These are phyloP conservation scores for Trichoderma atroviride DNA, from an alignment of 2,329 filamentous ascomycete species.

Conservation along the genomic window DNA sequence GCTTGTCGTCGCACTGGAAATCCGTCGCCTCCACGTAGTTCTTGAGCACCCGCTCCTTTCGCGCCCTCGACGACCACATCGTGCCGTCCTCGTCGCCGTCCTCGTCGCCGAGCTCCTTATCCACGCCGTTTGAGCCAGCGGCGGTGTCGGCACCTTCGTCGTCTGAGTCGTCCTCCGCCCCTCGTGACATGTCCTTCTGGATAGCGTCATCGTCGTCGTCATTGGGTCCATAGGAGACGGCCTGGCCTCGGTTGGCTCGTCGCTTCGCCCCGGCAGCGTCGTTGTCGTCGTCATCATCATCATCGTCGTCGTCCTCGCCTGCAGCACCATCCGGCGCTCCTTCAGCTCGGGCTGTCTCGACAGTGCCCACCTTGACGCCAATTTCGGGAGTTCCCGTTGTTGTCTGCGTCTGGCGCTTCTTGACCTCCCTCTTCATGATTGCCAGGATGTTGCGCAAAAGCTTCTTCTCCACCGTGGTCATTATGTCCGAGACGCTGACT, in stretches of 20 bases:
- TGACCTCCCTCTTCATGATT: slow-evolving; percentile 76
- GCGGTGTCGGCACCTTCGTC: slow-evolving; percentile 42
- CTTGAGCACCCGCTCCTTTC: slow-evolving; percentile 66
- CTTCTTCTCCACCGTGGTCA: slow-evolving; percentile 76
- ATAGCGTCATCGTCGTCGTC: slow-evolving; percentile 88
- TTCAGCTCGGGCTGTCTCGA: slow-evolving; percentile 52
- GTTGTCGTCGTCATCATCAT: slow-evolving; percentile 76
- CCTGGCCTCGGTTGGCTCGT: slow-evolving; percentile 75
- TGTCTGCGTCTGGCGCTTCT: slow-evolving; percentile 70
- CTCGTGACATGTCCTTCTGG: slow-evolving; percentile 64
- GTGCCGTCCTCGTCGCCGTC: slow-evolving; percentile 46
- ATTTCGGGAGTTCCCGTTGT: slow-evolving; percentile 78
- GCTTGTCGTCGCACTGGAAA: slow-evolving; percentile 78
- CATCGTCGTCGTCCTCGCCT: slow-evolving; percentile 64
- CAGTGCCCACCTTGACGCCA: slow-evolving; percentile 54
- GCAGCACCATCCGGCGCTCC: slow-evolving; percentile 40
- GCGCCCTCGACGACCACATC: slow-evolving; percentile 48
- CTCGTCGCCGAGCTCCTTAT: slow-evolving; percentile 42
- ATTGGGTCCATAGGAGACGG: slow-evolving; percentile 86
- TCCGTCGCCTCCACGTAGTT: slow-evolving; percentile 67
- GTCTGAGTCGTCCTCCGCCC: slow-evolving; percentile 57
- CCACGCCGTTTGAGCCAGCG: slow-evolving; percentile 48
- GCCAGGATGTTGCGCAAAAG: slow-evolving; percentile 73
- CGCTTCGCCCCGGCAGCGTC: slow-evolving; percentile 77
- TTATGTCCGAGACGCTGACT: slow-evolving; percentile 76